A percentile compares a stretch with the other conserved stretches of the same genome.
phyloP scores from a whole-genome alignment of 2,329 filamentous ascomycete genomes.

The Daldinia sp. region DNA sequence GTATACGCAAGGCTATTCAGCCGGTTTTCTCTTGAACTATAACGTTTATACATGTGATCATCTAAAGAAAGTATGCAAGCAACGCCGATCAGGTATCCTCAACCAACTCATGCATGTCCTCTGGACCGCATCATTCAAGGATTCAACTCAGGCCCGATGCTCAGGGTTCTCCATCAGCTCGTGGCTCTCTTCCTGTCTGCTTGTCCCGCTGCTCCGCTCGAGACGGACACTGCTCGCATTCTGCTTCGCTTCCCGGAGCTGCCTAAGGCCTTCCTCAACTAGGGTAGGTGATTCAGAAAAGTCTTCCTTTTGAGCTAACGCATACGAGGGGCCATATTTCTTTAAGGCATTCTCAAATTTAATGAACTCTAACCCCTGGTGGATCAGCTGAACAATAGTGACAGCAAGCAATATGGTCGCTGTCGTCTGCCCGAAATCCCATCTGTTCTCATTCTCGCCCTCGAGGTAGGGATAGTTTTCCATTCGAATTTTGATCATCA shows the following conservation, averaged over 20 bases:
- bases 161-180: slow-evolving; percentile 30
- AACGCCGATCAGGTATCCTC: neutral
- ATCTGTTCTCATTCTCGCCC: slow-evolving; percentile 33
- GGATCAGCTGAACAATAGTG: slow-evolving; percentile 31
- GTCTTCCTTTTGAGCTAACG: slow-evolving; percentile 15
- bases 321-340: slow-evolving; percentile 32
- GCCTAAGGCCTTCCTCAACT: slow-evolving; percentile 28
- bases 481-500: slow-evolving; percentile 39
- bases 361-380: slow-evolving; percentile 18
- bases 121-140: neutral
- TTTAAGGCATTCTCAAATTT: slow-evolving; percentile 32
- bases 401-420: slow-evolving; percentile 40
- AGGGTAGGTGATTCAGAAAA: slow-evolving; percentile 7
- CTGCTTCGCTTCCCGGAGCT: slow-evolving; percentile 14
- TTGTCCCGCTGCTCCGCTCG: neutral
- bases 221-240: slow-evolving; percentile 15
- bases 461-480: slow-evolving; percentile 39
- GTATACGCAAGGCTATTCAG: neutral
- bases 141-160: neutral
- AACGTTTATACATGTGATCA: neutral
- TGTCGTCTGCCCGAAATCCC: slow-evolving; percentile 45
- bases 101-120: neutral
- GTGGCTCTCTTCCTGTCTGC: slow-evolving; percentile 25
- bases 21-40: neutral
- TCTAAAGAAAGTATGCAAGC: neutral